Evolutionary conservation across 768 basidiomycete species (phyloP), one percentile per base, ranked within the genome.

Genomic region (Psilocybe subaeruginosa): DNA sequence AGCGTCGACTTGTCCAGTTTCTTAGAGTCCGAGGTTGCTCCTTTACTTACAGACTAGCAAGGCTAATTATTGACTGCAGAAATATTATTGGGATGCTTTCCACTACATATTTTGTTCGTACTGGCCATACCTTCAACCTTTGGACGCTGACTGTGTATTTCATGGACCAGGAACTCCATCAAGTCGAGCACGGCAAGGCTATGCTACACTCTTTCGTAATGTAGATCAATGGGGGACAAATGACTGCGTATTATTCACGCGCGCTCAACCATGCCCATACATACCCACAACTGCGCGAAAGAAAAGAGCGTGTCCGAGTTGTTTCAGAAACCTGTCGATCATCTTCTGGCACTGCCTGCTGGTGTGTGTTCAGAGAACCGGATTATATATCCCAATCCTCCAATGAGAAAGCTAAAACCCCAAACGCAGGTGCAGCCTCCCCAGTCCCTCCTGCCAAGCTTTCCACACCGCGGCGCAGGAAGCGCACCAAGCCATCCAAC

Each of bases 321-420:
- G 23, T 50, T 27, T 31, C 23, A 50, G 33, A 35, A 35, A 35
- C 33, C 11, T 35, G 33, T 35, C 33, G 33, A 35, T 35, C 33
- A 35, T 35, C 23, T 8, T 35, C 23, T 8, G 14, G 14, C 41
- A 43, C 41, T n/a, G 41, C 41, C 30, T 27, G 19, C 19, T n/a
- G 11, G 6, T 19, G 14, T 27, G 9, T 7, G 14, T n/a, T 14
- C 16, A 11, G 37, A 53, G 45, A 30, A 48, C 17, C n/a, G 16
- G 17, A 41, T 79, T 68, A 83, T 16, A 76, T 68, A 72, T 91
- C 90, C 91, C 91, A 93, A 69, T 92, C 91, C 56, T 93, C 89
- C 60, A 94, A 75, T 45, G 84, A 78, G 71, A 94, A 93, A 8
- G 90, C 89, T 54, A 93, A 76, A 33, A 91, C 80, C 1, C 85